These are phyloP conservation scores for Talaromyces sp. DNA, from an alignment of 2,329 filamentous ascomycete species.

Conservation along the genomic window DNA sequence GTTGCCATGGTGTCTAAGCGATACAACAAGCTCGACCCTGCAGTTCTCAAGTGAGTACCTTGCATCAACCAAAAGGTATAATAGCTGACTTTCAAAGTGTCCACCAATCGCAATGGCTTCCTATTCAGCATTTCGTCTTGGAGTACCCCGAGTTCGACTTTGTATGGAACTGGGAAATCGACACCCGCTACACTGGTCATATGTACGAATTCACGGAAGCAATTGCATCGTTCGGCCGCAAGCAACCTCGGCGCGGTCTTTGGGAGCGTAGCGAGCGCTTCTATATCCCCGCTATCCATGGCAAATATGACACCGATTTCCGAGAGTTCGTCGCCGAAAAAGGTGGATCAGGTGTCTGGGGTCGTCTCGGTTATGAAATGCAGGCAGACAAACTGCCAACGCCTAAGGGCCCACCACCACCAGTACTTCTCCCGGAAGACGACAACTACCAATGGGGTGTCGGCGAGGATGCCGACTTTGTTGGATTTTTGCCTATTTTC, in stretches of 20 bases:
- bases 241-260: conserved; percentile 57
- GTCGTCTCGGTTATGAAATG: conserved; percentile 60
- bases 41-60: conserved; percentile 18
- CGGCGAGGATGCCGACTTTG: conserved; percentile 84
- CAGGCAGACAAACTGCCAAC: conserved; percentile 27
- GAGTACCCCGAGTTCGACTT: conserved; percentile 64
- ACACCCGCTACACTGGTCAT: conserved; percentile 64
- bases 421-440: conserved; percentile 56
- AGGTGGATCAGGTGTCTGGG: conserved; percentile 64
- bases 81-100: conserved; percentile 18
- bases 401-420: conserved; percentile 64
- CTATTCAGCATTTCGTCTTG: conserved; percentile 64
- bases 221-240: conserved; percentile 54
- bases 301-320: conserved; percentile 42
- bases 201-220: conserved; percentile 71
- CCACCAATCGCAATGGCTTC: conserved; percentile 26
- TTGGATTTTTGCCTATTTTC: conserved; percentile 87
- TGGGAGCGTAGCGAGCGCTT: conserved; percentile 60
- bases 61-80: not conserved
- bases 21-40: conserved; percentile 21
- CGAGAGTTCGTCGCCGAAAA: conserved; percentile 22
- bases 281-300: conserved; percentile 55
- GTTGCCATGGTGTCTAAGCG: conserved; percentile 24
- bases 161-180: conserved; percentile 72
- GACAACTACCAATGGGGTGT: conserved; percentile 76